Evolutionary conservation across 2,329 filamentous ascomycete species (phyloP), one percentile per base, ranked within the genome.

Genomic region (Fusarium coffeatum): DNA sequence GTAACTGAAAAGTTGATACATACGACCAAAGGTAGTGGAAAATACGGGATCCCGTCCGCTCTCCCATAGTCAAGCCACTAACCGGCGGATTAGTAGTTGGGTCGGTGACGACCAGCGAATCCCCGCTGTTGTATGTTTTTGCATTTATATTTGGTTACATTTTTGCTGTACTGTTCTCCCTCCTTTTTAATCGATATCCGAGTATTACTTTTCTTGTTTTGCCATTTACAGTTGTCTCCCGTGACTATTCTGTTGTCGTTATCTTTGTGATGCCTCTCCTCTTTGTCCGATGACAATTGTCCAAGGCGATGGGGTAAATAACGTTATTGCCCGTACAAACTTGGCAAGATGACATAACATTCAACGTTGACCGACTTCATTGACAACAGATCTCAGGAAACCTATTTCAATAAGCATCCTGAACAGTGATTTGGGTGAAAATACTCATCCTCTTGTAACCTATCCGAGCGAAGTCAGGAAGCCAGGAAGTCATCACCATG

Each of bases 11-110:
- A 0, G 0, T 6, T 47, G 11, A 12, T 8, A 55, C 42, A 49
- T 55, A 55, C 42, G 53, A 55, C 53, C 53, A 55, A 37, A 55
- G 42, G 42, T 47, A 55, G 41, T 47, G 28, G 41, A 47, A 55
- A 55, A 55, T 55, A 55, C 41, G 53, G 53, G 53, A 55, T 55
- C 53, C 53, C 41, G 41, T 55, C 53, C 53, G 53, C 53, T 55
- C 53, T 55, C 53, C 53, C 53, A 55, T 55, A 55, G 51, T 55
- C 51, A 55, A 55, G 51, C 51, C 40, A 32, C 27, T 55, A 55
- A 55, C 28, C 18, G 53, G 53, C 53, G 53, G 53, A 55, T 55
- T 55, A 55, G 53, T 55, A 55, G 53, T 55, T 55, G 41, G 41
- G 53, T 55, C 53, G 53, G 41, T 55, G 53, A 55, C 28, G 41